Evolutionary conservation across 441 rosid genomes (phyloP), one percentile per base, ranked within the genome.

Genomic region (Gossypium aridum): DNA sequence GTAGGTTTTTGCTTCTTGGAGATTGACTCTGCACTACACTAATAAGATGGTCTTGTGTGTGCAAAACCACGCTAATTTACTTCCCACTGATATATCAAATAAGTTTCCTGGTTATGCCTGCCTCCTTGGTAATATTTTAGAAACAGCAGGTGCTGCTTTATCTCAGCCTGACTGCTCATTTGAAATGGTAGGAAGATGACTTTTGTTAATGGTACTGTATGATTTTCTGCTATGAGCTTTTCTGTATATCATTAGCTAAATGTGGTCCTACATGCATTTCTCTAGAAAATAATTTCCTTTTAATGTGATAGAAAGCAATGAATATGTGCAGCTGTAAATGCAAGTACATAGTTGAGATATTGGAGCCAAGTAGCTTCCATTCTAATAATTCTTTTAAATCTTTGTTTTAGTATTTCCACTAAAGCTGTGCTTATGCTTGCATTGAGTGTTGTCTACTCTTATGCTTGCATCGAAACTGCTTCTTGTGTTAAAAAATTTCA

Each of bases 111-210:
- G 92, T 67, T 85, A 87, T 84, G 98, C 98, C 56, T 92, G 98
- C 80, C 93, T 96, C 69, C 96, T 96, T 76, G 99, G 94, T 76
- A 96, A 94, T 79, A 80, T 84, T 20, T 81, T 96, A 81, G 99
- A 96, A 83, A 87, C 87, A 72, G 95, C 99, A 67, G 89, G 87
- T 78, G 88, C 87, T 80, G 85, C 91, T 80, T 84, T 94, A 74
- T 88, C 92, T 64, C 93, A 82, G 82, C 92, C 98, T 43, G 86
- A 81, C 55, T 91, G 97, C 85, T 85, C 94, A 67, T 87, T 94
- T 83, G 93, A 89, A 78, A 86, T 88, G 98, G 99, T 94, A 82
- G 45, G 61, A 57, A 54, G 54, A 37, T 74, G 51, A 6, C 55
- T 80, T 28, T 4, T 59, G 20, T 76, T 72, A 68, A 49, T 22